Evolutionary conservation across 176 grass and related monocot genomes (phyloP).

Genomic region (Canna indica): DNA sequence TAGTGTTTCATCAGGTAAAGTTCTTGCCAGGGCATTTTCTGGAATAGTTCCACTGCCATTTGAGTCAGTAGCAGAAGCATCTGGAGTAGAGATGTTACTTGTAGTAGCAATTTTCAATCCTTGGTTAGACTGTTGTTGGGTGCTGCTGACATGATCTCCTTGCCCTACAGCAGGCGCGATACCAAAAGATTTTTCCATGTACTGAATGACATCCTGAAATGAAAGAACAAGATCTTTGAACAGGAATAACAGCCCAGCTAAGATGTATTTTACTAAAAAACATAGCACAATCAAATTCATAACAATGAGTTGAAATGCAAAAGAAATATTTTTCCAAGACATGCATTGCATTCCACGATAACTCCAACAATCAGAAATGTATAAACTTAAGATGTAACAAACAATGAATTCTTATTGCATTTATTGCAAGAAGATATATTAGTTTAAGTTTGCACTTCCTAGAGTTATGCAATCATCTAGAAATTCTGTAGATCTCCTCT

Average conservation of each 20-base stretch:
- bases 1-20: constrained; percentile 57
- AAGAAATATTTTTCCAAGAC: neutral
- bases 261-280: neutral
- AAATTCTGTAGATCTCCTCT: too few relatives aligned
- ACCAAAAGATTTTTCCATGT: constrained; percentile 94
- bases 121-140: constrained; percentile 47
- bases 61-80: constrained; percentile 35
- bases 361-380: too few relatives aligned
- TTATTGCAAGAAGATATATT: too few relatives aligned
- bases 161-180: constrained; percentile 42
- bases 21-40: constrained; percentile 43
- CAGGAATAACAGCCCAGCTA: neutral
- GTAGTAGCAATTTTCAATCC: constrained; percentile 33
- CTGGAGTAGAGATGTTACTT: constrained; percentile 42
- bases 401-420: too few relatives aligned
- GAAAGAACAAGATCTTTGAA: constrained; percentile 15
- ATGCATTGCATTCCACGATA: too few relatives aligned
- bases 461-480: too few relatives aligned
- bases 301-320: neutral
- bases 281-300: neutral
- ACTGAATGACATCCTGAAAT: constrained; percentile 87
- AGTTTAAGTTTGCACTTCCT: too few relatives aligned
- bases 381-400: too few relatives aligned
- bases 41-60: constrained; percentile 5
- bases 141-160: constrained; percentile 50